Evolutionary conservation across 2,329 filamentous ascomycete species (phyloP).

Genomic region (Diplodia scrobiculata): DNA sequence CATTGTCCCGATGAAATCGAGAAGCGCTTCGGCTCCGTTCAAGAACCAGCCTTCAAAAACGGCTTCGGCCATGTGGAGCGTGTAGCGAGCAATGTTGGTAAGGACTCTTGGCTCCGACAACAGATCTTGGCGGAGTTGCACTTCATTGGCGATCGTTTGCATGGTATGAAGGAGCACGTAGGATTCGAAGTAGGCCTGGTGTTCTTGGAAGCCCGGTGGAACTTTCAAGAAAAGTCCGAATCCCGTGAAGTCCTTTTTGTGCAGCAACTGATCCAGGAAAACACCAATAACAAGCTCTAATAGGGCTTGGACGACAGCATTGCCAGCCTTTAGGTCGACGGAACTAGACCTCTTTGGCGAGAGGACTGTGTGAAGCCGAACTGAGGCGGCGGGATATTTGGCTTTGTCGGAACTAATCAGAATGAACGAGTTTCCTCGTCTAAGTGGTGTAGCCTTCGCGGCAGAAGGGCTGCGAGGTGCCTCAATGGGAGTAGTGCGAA

Average conservation of each 20-base stretch:
- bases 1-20: slow-evolving; percentile 83
- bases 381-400: slow-evolving; percentile 57
- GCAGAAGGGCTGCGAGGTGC: slow-evolving; percentile 39
- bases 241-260: slow-evolving; percentile 85
- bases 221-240: slow-evolving; percentile 84
- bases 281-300: slow-evolving; percentile 76
- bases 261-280: slow-evolving; percentile 82
- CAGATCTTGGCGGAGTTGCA: slow-evolving; percentile 67
- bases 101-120: slow-evolving; percentile 80
- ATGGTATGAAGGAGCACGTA: slow-evolving; percentile 79
- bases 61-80: slow-evolving; percentile 79
- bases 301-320: slow-evolving; percentile 72
- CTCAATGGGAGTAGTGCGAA: slow-evolving; percentile 68
- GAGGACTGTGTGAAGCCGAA: slow-evolving; percentile 65
- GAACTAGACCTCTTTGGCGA: slow-evolving; percentile 59
- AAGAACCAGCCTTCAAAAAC: slow-evolving; percentile 97
- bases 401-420: slow-evolving; percentile 73
- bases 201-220: slow-evolving; percentile 88
- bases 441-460: slow-evolving; percentile 63
- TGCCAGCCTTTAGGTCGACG: slow-evolving; percentile 57
- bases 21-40: slow-evolving; percentile 76
- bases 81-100: slow-evolving; percentile 82
- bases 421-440: slow-evolving; percentile 87
- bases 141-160: slow-evolving; percentile 66
- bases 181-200: slow-evolving; percentile 93